These are phyloP conservation scores for Trichosporon faecale DNA, from an alignment of 1,284 basidiomycete species.

Conservation along the genomic window DNA sequence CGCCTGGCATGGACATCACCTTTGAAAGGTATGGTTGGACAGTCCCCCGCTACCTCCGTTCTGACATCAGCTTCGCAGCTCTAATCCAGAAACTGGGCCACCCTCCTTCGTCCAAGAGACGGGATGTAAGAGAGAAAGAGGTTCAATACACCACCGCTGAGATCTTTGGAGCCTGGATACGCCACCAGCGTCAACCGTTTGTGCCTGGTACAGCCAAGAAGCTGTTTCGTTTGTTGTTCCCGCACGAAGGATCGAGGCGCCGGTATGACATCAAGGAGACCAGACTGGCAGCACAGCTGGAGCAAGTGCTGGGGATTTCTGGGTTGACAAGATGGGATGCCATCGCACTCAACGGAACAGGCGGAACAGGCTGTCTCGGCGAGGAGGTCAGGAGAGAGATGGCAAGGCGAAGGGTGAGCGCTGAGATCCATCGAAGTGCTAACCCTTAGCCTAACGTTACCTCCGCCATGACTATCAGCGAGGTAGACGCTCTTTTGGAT, in stretches of 20 bases:
- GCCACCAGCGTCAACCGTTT: slow-evolving; percentile 33
- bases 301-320: slow-evolving; percentile 56
- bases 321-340: slow-evolving; percentile 58
- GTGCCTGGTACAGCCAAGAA: slow-evolving; percentile 38
- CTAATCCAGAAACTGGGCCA: slow-evolving; percentile 41
- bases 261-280: slow-evolving; percentile 72
- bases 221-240: slow-evolving; percentile 73
- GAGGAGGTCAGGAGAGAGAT: slow-evolving; percentile 59
- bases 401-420: slow-evolving; percentile 1
- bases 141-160: slow-evolving; percentile 20
- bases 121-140: neutral
- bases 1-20: slow-evolving; percentile 3
- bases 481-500: slow-evolving; percentile 65
- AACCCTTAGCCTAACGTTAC: slow-evolving; percentile 12
- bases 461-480: slow-evolving; percentile 38
- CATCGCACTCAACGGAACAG: slow-evolving; percentile 31
- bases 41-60: neutral
- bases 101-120: slow-evolving; percentile 28
- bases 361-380: slow-evolving; percentile 66
- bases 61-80: slow-evolving; percentile 32
- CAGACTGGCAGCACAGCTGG: slow-evolving; percentile 60
- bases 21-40: slow-evolving; percentile 7
- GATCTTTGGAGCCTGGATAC: slow-evolving; percentile 45
- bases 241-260: slow-evolving; percentile 67
- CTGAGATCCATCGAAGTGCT: neutral